These are phyloP conservation scores for Pharnaceum exiguum DNA, from an alignment of 148 eudicot genomes.

Conservation along the genomic window DNA sequence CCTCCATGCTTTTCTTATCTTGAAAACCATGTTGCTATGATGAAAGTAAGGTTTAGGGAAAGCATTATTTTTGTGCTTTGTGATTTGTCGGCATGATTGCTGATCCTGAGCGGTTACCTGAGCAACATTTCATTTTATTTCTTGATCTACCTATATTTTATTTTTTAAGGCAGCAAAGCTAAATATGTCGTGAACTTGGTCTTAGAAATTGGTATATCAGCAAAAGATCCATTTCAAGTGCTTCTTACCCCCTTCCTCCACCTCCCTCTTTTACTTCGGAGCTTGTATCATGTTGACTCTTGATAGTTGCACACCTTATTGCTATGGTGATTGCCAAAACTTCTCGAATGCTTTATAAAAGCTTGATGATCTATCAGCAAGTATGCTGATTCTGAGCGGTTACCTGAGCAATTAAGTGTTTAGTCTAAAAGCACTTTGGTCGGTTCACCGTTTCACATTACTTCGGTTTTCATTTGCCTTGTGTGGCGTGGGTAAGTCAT, in stretches of 20 bases:
- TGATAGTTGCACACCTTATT: conserved; percentile 20
- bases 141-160: not conserved
- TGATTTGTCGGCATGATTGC: conserved; percentile 32
- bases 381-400: conserved; percentile 47
- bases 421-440: no score
- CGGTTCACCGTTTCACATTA: no score
- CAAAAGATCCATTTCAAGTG: no score
- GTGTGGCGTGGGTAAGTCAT: no score
- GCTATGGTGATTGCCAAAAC: conserved; percentile 36
- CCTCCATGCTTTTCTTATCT: not conserved
- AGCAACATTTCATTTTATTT: conserved; percentile 26
- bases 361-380: conserved; percentile 29
- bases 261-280: not conserved
- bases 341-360: conserved; percentile 15
- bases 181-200: not conserved
- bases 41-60: conserved; percentile 23
- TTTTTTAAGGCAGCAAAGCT: not conserved
- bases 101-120: conserved; percentile 67
- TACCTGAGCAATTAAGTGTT: conserved; percentile 59
- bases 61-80: conserved; percentile 18
- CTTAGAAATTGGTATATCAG: no score
- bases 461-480: no score
- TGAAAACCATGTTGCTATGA: conserved; percentile 37
- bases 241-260: not conserved
- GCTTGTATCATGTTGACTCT: not conserved